Conservation (phyloP, 345 rosid genomes). For the Aegle marmelos region DNA sequence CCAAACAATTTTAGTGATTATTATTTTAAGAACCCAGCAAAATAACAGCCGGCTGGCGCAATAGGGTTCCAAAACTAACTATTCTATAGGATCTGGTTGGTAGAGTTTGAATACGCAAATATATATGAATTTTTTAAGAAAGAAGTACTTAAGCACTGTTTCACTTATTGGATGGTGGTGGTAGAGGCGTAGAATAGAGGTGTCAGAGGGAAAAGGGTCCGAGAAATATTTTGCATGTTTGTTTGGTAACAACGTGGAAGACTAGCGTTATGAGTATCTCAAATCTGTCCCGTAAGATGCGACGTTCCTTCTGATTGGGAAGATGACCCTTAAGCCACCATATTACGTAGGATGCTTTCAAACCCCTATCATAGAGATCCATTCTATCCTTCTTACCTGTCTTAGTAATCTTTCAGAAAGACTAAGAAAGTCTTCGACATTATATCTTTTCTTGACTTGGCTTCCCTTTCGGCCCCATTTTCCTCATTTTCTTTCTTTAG, state of each 20-base stretch:
- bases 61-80: slow-evolving; percentile 25
- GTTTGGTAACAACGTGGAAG: slow-evolving; percentile 25
- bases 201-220: slow-evolving; percentile 8
- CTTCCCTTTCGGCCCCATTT: background rate
- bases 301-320: slow-evolving; percentile 41
- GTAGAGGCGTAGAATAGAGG: background rate
- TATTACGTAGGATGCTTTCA: slow-evolving; percentile 22
- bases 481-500: background rate
- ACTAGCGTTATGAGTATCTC: slow-evolving; percentile 10
- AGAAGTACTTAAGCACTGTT: background rate
- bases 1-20: slow-evolving; percentile 13
- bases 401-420: slow-evolving; percentile 12
- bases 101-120: slow-evolving; percentile 35
- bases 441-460: slow-evolving; percentile 25
- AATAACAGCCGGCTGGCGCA: slow-evolving; percentile 55
- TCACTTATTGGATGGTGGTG: slow-evolving; percentile 26
- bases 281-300: slow-evolving; percentile 15
- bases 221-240: background rate
- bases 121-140: background rate
- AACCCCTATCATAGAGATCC: slow-evolving; percentile 10
- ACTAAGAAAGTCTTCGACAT: slow-evolving; percentile 7
- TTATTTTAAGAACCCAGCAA: slow-evolving; percentile 15
- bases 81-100: slow-evolving; percentile 36
- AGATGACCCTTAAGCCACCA: slow-evolving; percentile 39
- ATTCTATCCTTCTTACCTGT: slow-evolving; percentile 15